Evolutionary conservation across 495 filamentous ascomycete genomes (phyloP).

Genomic region (Talaromyces thailandensis): DNA sequence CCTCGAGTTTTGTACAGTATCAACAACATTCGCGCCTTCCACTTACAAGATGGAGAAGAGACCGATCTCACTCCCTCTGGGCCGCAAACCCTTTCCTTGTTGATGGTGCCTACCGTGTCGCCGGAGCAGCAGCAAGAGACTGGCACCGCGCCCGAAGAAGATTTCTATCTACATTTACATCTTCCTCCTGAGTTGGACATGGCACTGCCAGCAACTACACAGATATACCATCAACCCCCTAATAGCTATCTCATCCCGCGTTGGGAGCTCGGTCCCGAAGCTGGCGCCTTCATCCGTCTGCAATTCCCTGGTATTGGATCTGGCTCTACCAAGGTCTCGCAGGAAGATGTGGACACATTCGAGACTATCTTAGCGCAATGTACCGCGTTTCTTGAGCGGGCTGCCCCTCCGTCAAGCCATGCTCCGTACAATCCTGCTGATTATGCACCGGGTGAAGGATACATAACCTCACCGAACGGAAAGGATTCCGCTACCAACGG

Average conservation of each 20-base stretch:
- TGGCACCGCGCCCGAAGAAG: conserved; percentile 56
- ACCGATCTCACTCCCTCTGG: conserved; percentile 72
- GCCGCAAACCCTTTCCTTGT: conserved; percentile 76
- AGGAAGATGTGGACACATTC: conserved; percentile 93
- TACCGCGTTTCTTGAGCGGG: conserved; percentile 82
- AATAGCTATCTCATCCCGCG: conserved; percentile 84
- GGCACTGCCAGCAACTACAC: conserved; percentile 81
- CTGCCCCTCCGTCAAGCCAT: conserved; percentile 45
- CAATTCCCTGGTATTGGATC: conserved; percentile 71
- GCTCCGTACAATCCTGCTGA: conserved; percentile 68
- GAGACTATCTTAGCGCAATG: conserved; percentile 95
- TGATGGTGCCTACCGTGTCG: conserved; percentile 87
- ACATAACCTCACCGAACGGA: conserved; percentile 35
- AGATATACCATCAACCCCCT: conserved; percentile 90
- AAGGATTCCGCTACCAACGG: conserved; percentile 29
- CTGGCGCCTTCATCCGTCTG: conserved; percentile 81
- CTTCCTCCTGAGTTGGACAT: conserved; percentile 91
- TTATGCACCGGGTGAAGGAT: conserved; percentile 72
- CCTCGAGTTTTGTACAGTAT: conserved; percentile 78
- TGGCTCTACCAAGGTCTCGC: conserved; percentile 53
- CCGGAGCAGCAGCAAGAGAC: conserved; percentile 51
- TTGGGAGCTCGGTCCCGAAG: conserved; percentile 82
- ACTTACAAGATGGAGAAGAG: conserved; percentile 82
- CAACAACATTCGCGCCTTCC: conserved; percentile 74
- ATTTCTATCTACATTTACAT: conserved; percentile 91